These are phyloP conservation scores for Psilocybe azurescens DNA, from an alignment of 768 basidiomycete genomes.

Conservation along the genomic window DNA sequence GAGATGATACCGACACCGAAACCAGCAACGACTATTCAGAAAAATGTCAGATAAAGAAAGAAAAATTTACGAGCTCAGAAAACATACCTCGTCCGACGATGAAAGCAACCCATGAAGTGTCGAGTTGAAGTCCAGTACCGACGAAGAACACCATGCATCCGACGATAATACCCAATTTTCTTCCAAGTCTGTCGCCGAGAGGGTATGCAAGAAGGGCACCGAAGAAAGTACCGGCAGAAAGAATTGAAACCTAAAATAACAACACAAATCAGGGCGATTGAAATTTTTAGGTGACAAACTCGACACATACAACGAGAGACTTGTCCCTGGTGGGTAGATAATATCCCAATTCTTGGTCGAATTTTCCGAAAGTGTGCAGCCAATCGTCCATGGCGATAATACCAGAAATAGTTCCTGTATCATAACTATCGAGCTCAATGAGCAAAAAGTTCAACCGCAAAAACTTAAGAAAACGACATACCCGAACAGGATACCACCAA, in stretches of 20 bases:
- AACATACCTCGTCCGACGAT: slow-evolving; percentile 46
- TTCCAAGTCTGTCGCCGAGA: slow-evolving; percentile 46
- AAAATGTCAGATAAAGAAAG: background rate
- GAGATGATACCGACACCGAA: slow-evolving; percentile 59
- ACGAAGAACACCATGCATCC: slow-evolving; percentile 62
- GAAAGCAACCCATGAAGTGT: slow-evolving; percentile 33
- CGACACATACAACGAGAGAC: slow-evolving; percentile 37
- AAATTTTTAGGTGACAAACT: background rate
- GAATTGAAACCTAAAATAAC: slow-evolving; percentile 47
- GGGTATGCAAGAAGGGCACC: slow-evolving; percentile 55
- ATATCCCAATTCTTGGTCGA: slow-evolving; percentile 23
- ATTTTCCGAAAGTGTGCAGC: slow-evolving; percentile 50
- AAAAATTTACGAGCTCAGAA: background rate
- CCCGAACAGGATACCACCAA: slow-evolving; percentile 51
- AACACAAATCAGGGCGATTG: background rate
- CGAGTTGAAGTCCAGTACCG: slow-evolving; percentile 70
- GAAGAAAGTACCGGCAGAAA: slow-evolving; percentile 86
- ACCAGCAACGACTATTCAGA: slow-evolving; percentile 6
- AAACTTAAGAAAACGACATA: slow-evolving; percentile 10
- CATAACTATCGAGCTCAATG: slow-evolving; percentile 45
- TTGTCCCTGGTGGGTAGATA: slow-evolving; percentile 50
- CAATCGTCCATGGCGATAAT: slow-evolving; percentile 65
- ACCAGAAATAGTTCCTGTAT: slow-evolving; percentile 82
- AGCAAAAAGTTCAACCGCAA: background rate
- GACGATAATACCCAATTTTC: slow-evolving; percentile 60